Evolutionary conservation across 768 basidiomycete genomes (phyloP).

Genomic region (Russula olivacea): DNA sequence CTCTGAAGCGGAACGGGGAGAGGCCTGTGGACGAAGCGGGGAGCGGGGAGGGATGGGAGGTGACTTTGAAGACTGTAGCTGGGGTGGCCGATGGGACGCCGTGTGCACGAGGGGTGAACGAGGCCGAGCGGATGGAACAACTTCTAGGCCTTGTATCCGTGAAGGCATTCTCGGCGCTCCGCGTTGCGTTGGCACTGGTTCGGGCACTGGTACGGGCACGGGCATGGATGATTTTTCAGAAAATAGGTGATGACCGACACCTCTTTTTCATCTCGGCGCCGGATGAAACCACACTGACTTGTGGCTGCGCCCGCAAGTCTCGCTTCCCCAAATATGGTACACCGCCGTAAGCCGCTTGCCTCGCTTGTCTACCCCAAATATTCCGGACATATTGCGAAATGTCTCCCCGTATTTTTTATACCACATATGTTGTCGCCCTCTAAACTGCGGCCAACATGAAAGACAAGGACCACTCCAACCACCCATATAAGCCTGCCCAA

Average conservation of each 20-base stretch:
- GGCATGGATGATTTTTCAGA: neutral
- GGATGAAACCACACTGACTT: neutral
- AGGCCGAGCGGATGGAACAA: conserved; percentile 26
- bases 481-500: neutral
- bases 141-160: conserved; percentile 11
- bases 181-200: neutral
- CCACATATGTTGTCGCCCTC: no score
- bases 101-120: conserved; percentile 33
- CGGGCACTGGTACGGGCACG: neutral
- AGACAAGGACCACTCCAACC: no score
- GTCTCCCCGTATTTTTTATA: no score
- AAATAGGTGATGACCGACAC: neutral
- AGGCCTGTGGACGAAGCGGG: conserved; percentile 29
- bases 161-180: conserved; percentile 15
- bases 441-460: no score
- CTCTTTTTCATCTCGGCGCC: neutral
- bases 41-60: conserved; percentile 32
- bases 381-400: no score
- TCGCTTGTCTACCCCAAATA: no score
- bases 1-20: conserved; percentile 17
- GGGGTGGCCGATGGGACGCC: conserved; percentile 22
- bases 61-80: conserved; percentile 14
- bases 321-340: neutral
- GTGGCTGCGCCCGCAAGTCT: conserved; percentile 1
- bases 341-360: neutral